Evolutionary conservation across 352 stramenopile species (phyloP).

Genomic region (Proteromonas lacertae): DNA sequence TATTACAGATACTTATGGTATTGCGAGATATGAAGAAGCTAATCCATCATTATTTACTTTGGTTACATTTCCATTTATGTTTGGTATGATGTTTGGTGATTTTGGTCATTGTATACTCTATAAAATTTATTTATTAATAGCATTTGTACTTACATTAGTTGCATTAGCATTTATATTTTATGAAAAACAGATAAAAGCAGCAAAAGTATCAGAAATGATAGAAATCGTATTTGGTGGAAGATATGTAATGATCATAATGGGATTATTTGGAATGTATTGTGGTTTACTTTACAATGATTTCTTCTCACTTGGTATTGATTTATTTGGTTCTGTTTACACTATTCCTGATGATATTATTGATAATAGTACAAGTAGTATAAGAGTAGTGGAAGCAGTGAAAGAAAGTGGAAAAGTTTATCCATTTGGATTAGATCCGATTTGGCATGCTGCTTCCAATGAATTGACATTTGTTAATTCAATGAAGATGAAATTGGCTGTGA

Average conservation of each 20-base stretch:
- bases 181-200: slow-evolving; percentile 15
- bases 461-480: slow-evolving; percentile 98
- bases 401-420: too few relatives aligned
- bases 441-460: slow-evolving; percentile 83
- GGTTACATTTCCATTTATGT: slow-evolving; percentile 96
- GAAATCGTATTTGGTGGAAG: slow-evolving; percentile 52
- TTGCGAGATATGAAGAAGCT: slow-evolving; percentile 82
- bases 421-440: slow-evolving; percentile 85
- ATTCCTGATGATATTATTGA: too few relatives aligned
- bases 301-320: slow-evolving; percentile 80
- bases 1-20: slow-evolving; percentile 97
- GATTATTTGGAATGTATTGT: slow-evolving; percentile 81
- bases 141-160: slow-evolving; percentile 60
- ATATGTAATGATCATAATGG: slow-evolving; percentile 96
- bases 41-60: slow-evolving; percentile 92
- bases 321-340: slow-evolving; percentile 70
- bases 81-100: slow-evolving; percentile 98
- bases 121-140: too few relatives aligned
- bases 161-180: slow-evolving; percentile 47
- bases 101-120: too few relatives aligned
- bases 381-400: slow-evolving; percentile 18
- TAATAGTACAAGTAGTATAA: slow-evolving; percentile 11
- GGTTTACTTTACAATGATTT: slow-evolving; percentile 97
- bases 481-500: slow-evolving; percentile 98
- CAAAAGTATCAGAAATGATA: slow-evolving; percentile 50